A percentile compares a stretch with the other conserved stretches of the same genome.
phyloP scores from a whole-genome alignment of 768 basidiomycete species.

The Calocybe gangraenosa region DNA sequence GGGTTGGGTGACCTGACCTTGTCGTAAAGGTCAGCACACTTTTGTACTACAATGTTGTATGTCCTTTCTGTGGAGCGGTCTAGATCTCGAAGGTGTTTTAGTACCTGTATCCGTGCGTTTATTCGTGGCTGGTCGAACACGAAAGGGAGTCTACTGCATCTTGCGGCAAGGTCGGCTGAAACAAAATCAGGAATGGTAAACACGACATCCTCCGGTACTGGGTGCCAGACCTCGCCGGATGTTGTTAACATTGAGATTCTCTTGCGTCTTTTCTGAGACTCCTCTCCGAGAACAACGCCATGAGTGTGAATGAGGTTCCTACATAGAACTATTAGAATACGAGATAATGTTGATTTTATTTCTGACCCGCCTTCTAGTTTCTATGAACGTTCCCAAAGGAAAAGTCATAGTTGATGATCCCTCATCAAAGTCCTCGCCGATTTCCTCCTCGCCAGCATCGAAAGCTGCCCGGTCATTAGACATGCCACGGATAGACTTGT shows the following conservation, averaged over 20 bases:
- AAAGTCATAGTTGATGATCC: conserved; percentile 18
- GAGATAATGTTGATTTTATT: neutral
- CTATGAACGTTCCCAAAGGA: conserved; percentile 47
- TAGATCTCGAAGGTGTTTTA: conserved; percentile 54
- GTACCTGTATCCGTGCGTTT: conserved; percentile 60
- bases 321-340: conserved; percentile 3
- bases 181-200: conserved; percentile 60
- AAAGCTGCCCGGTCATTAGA: conserved; percentile 17
- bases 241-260: conserved; percentile 27
- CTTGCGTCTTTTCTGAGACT: conserved; percentile 16
- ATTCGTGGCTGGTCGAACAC: conserved; percentile 32
- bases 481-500: conserved; percentile 1
- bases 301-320: conserved; percentile 29
- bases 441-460: conserved; percentile 6
- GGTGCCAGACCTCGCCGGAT: conserved; percentile 51
- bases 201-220: conserved; percentile 48
- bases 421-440: conserved; percentile 10
- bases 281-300: conserved; percentile 33
- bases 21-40: conserved; percentile 38
- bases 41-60: conserved; percentile 22
- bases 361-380: conserved; percentile 41
- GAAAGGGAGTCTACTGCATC: conserved; percentile 38
- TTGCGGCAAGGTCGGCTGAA: conserved; percentile 35
- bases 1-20: conserved; percentile 40
- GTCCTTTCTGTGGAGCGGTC: conserved; percentile 43